phyloP scores from a whole-genome alignment of 2,329 filamentous ascomycete genomes.

The Hymenoscyphus fraxineus region DNA sequence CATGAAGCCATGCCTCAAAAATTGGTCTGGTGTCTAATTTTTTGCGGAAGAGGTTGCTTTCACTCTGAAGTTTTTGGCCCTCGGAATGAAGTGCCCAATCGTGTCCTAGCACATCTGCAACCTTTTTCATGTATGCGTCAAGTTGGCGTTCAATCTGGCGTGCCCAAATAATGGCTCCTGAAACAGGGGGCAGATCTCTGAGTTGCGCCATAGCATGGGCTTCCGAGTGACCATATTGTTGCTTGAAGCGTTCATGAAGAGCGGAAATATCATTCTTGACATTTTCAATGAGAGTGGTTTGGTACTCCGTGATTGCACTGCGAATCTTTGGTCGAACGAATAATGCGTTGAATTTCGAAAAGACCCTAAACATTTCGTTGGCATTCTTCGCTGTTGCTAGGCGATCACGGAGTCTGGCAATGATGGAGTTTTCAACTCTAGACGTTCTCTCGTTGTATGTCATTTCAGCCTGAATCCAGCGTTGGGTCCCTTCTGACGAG shows the following conservation, averaged over 20 bases:
- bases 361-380: slow-evolving; percentile 99
- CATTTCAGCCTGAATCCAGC: slow-evolving; percentile 91
- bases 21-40: slow-evolving; percentile 93
- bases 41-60: slow-evolving; percentile 90
- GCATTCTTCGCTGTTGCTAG: slow-evolving; percentile 94
- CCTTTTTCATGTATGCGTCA: slow-evolving; percentile 95
- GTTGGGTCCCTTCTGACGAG: slow-evolving; percentile 79
- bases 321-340: slow-evolving; percentile 99
- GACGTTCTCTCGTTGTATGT: slow-evolving; percentile 97
- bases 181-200: slow-evolving; percentile 90
- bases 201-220: slow-evolving; percentile 97
- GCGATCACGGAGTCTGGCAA: slow-evolving; percentile 85
- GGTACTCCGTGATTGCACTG: slow-evolving; percentile 95
- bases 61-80: slow-evolving; percentile 86
- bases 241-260: slow-evolving; percentile 95
- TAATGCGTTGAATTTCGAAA: slow-evolving; percentile 98
- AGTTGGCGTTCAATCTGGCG: slow-evolving; percentile 95
- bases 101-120: slow-evolving; percentile 93
- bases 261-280: slow-evolving; percentile 94
- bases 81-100: slow-evolving; percentile 95
- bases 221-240: slow-evolving; percentile 97
- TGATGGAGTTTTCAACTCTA: slow-evolving; percentile 97
- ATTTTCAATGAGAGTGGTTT: slow-evolving; percentile 95
- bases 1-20: slow-evolving; percentile 91
- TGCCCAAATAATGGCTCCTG: slow-evolving; percentile 96